Conservation (phyloP, 495 filamentous ascomycete genomes). For the Chaetomium fimeti region DNA sequence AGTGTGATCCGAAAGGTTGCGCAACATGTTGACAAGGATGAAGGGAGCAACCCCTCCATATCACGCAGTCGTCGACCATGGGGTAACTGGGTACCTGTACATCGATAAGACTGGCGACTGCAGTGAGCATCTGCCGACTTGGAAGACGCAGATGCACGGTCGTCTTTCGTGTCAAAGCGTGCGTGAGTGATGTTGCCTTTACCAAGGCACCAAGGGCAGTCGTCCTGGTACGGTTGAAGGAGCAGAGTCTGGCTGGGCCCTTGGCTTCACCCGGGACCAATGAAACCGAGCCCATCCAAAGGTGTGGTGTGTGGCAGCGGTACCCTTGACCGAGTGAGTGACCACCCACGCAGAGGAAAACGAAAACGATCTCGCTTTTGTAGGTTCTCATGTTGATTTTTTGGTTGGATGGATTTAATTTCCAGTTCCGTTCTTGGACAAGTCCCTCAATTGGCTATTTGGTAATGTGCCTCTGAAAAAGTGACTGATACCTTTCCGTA, state of each 20-base stretch:
- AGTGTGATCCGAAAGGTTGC: no score
- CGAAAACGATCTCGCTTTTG: no score
- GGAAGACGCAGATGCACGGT: not conserved
- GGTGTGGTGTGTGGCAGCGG: not conserved
- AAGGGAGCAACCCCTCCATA: no score
- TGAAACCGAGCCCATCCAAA: not conserved
- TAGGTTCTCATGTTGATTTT: no score
- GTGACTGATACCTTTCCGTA: not conserved
- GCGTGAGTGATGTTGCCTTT: not conserved
- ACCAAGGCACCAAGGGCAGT: not conserved
- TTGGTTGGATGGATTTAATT: no score
- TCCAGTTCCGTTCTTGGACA: no score
- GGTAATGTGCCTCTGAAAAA: not conserved
- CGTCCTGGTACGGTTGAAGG: not conserved
- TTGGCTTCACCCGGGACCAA: not conserved
- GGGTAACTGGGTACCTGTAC: not conserved
- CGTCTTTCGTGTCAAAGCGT: slow-evolving; percentile 15
- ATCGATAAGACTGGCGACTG: no score
- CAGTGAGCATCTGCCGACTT: not conserved
- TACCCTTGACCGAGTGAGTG: no score
- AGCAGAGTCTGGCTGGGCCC: not conserved
- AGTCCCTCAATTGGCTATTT: not conserved
- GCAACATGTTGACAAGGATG: no score
- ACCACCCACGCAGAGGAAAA: no score
- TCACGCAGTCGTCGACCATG: not conserved